Evolutionary conservation across 345 rosid species (phyloP).

Genomic region (Microthlaspi erraticum): DNA sequence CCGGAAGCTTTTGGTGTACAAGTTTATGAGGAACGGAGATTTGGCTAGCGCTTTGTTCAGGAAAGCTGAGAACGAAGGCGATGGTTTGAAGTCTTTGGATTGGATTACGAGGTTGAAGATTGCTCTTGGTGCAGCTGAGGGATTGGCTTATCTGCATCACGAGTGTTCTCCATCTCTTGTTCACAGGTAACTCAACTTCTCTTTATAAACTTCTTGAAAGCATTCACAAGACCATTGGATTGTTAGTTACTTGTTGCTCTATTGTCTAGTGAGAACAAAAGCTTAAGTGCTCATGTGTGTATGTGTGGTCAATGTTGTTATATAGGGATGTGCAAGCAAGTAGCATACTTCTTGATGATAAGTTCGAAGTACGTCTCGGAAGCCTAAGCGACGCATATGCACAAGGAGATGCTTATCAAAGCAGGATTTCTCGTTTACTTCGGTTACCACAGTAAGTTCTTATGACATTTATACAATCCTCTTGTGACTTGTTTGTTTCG

Average conservation of each 20-base stretch:
- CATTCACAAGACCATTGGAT: slow-evolving; percentile 20
- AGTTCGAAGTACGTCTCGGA: slow-evolving; percentile 94
- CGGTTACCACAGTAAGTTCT: slow-evolving; percentile 90
- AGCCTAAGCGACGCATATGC: slow-evolving; percentile 83
- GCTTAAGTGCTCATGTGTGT: slow-evolving; percentile 41
- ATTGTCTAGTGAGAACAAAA: not conserved
- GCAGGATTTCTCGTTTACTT: slow-evolving; percentile 81
- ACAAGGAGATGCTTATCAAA: slow-evolving; percentile 90
- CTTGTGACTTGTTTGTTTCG: not conserved
- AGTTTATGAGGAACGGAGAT: slow-evolving; percentile 88
- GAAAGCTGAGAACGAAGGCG: slow-evolving; percentile 66
- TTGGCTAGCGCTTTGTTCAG: slow-evolving; percentile 76
- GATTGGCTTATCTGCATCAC: slow-evolving; percentile 82
- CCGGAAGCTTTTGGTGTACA: slow-evolving; percentile 82
- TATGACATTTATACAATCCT: slow-evolving; percentile 3
- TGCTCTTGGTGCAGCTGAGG: slow-evolving; percentile 97
- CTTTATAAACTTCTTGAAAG: not conserved
- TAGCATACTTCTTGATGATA: slow-evolving; percentile 98
- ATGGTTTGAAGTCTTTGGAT: slow-evolving; percentile 82
- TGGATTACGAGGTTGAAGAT: slow-evolving; percentile 98
- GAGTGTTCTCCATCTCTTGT: slow-evolving; percentile 89
- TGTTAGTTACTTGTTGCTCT: slow-evolving; percentile 1
- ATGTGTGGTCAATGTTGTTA: slow-evolving; percentile 35
- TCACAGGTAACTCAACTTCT: slow-evolving; percentile 71
- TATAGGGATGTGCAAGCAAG: slow-evolving; percentile 98